Conservation (phyloP, 139 green algal species). For the Diplosphaera chodatii region DNA sequence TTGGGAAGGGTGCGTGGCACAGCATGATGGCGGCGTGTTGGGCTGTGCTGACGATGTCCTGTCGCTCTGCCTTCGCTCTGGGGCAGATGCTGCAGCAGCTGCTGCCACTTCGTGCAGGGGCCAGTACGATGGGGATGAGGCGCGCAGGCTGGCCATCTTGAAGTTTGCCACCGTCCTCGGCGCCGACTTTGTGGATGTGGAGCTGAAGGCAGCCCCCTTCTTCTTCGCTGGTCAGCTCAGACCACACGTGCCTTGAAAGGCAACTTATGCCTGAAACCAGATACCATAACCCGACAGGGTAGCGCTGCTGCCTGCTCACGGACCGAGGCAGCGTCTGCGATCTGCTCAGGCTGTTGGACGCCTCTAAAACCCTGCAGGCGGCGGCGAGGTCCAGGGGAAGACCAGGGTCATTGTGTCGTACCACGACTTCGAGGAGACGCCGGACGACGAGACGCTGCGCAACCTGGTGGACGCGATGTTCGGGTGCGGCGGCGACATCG, state of each 20-base stretch:
- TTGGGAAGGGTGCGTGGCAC: constrained; percentile 80
- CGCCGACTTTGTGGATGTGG: constrained; percentile 86
- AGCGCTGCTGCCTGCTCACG: too few relatives aligned
- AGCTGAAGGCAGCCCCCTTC: constrained; percentile 66
- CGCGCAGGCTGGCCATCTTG: constrained; percentile 57
- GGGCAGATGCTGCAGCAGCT: too few relatives aligned
- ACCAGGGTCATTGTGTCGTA: constrained; percentile 88
- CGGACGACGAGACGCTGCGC: constrained; percentile 52
- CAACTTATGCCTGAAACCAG: too few relatives aligned
- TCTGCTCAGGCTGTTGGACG: too few relatives aligned
- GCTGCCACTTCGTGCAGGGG: too few relatives aligned
- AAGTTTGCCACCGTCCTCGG: constrained; percentile 64
- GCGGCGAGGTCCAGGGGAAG: constrained; percentile 35
- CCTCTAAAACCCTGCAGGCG: constrained; percentile 4
- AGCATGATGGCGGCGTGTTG: too few relatives aligned
- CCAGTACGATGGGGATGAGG: constrained; percentile 77
- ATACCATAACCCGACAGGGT: too few relatives aligned
- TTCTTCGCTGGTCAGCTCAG: constrained; percentile 59
- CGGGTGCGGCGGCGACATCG: constrained; percentile 72
- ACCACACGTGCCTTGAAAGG: too few relatives aligned
- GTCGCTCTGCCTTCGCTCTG: constrained; percentile 1
- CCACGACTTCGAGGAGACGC: constrained; percentile 86
- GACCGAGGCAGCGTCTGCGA: too few relatives aligned
- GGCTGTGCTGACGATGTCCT: too few relatives aligned
- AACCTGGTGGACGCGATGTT: constrained; percentile 49